Base-by-base conservation (phyloP, 1,284 basidiomycete species). In the Crepidotus sp. region DNA sequence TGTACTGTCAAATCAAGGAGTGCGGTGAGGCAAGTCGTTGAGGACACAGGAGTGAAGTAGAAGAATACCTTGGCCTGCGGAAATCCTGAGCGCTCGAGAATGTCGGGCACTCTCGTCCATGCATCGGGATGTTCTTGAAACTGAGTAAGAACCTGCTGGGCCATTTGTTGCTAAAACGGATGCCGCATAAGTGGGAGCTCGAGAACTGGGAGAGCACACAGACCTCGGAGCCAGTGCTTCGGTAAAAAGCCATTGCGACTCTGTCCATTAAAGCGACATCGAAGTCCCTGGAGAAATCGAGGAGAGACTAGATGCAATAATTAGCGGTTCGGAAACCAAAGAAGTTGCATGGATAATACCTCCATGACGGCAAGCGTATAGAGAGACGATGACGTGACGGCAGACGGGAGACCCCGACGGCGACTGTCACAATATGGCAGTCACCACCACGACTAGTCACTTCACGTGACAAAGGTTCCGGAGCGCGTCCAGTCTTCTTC, bases 111-210 rank as follows among this genome's bases (percentile, higher is more conserved):
- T 60, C 91, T 79, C 54, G 95, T 94, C 96, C 96, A 99, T 36
- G 93, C 83, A 50, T 98, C 96, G n/a, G 91, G 88, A 64, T 92
- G 77, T 54, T 98, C 96, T 65, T 98, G 93, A 60, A 99, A 90
- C 63, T 96, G 93, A 8, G 93, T 49, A 10, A 49, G 42, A 33
- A 49, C 74, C 60, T 85, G 82, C 63, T 95, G 92, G 15, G 92
- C 91, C 61, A 82, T 65, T 78, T 89, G 84, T 84, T 91, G 91
- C 90, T 96, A 59, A 40, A 55, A 26, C 54, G 50, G 46, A 36
- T 27, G 57, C 55, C 40, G 54, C 52, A 55, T 58, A 42, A 55
- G 52, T 48, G 42, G 49, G 52, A 48, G n/a, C n/a, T n/a, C n/a
- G n/a, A 29, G 27, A 15, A 25, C 29, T 22, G 3, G 31, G 24